A percentile compares a stretch with the other conserved stretches of the same genome.
phyloP scores from a whole-genome alignment of 1,139 yeast genomes.

The Debaryomyces fabryi region DNA sequence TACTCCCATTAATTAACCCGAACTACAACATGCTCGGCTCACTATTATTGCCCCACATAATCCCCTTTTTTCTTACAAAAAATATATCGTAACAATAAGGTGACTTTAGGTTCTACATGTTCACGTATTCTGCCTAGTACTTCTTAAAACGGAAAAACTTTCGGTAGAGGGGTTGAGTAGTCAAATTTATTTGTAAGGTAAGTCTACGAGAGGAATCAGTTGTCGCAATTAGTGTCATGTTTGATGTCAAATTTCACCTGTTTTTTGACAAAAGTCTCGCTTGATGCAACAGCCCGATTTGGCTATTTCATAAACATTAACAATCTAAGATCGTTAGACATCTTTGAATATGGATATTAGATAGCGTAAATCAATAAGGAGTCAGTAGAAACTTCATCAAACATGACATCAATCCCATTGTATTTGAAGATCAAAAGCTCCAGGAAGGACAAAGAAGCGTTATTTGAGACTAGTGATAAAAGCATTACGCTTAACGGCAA shows the following conservation, averaged over 20 bases:
- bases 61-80: background rate
- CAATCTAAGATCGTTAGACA: background rate
- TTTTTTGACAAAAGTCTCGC: conserved; percentile 1
- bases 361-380: background rate
- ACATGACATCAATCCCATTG: conserved; percentile 23
- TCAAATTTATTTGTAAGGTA: background rate
- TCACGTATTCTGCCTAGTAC: background rate
- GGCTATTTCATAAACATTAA: conserved; percentile 3
- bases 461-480: conserved; percentile 16
- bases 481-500: conserved; percentile 24
- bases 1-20: conserved; percentile 2
- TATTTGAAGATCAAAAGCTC: conserved; percentile 28
- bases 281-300: conserved; percentile 1
- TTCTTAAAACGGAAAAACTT: background rate
- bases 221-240: background rate
- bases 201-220: background rate
- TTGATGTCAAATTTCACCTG: background rate
- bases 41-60: background rate
- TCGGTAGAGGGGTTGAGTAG: background rate
- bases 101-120: background rate
- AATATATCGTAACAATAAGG: background rate
- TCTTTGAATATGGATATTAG: background rate
- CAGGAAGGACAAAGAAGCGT: conserved; percentile 8
- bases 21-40: background rate
- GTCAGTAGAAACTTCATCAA: background rate